These are phyloP conservation scores for Melaleuca alternifolia DNA, from an alignment of 345 rosid species.

Conservation along the genomic window DNA sequence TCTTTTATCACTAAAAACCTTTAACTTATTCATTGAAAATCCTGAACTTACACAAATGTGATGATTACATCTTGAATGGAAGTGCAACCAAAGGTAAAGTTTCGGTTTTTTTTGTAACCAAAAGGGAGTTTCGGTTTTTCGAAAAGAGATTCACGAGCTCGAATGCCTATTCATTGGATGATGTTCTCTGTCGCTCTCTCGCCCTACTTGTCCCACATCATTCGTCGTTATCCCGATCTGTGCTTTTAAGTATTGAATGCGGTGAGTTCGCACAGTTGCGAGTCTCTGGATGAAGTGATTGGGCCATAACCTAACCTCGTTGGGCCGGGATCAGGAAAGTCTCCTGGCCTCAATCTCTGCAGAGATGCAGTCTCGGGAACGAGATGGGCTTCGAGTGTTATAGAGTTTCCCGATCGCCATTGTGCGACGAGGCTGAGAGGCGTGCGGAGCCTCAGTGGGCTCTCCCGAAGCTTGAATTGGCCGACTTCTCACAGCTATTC, in stretches of 20 bases:
- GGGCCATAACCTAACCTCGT: rapidly evolving
- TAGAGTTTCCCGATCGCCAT: background rate
- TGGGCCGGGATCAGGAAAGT: background rate
- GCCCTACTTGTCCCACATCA: background rate
- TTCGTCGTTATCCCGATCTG: rapidly evolving
- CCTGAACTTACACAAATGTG: no score
- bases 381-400: background rate
- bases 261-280: no score
- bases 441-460: background rate
- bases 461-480: background rate
- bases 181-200: no score
- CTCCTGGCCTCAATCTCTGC: background rate
- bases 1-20: no score
- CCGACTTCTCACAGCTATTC: background rate
- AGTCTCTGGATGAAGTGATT: background rate
- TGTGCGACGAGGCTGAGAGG: conserved; percentile 9
- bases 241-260: background rate
- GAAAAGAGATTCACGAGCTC: no score
- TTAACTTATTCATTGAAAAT: no score
- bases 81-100: no score
- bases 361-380: conserved; percentile 2
- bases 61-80: no score
- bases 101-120: no score
- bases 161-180: no score
- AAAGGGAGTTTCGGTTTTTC: no score